These are phyloP conservation scores for Gloeopeniophorella convolvens DNA, from an alignment of 768 basidiomycete species.

Conservation along the genomic window DNA sequence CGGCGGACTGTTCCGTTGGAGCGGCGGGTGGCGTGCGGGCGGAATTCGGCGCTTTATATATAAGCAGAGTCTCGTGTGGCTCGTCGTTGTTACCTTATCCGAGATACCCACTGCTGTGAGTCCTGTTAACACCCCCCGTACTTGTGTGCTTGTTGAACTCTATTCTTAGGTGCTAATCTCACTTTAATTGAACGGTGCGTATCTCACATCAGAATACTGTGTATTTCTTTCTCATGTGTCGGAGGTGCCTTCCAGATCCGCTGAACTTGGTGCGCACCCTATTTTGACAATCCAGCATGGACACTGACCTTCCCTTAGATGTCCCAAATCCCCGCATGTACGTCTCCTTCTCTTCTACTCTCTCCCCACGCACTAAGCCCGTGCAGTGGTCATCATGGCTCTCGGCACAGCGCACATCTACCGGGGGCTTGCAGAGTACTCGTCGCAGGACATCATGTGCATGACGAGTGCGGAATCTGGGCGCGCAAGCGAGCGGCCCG, in stretches of 20 bases:
- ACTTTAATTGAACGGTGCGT: constrained; percentile 2
- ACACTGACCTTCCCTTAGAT: not conserved
- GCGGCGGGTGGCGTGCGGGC: not conserved
- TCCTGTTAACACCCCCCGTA: not conserved
- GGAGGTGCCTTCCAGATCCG: not conserved
- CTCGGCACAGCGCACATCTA: not conserved
- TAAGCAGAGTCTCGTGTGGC: not conserved
- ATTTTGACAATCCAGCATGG: not conserved
- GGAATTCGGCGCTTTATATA: not conserved
- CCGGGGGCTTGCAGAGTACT: not conserved
- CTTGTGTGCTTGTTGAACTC: not conserved
- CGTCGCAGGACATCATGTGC: not conserved
- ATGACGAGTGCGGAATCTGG: not conserved
- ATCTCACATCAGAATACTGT: not conserved
- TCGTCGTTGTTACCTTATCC: not conserved
- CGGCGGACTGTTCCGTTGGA: constrained; percentile 4
- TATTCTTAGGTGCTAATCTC: not conserved
- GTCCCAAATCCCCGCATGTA: not conserved
- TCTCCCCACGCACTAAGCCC: not conserved
- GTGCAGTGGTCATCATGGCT: constrained; percentile 2
- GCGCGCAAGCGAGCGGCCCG: not conserved
- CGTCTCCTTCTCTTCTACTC: not conserved
- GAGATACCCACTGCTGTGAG: not conserved
- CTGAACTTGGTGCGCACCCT: constrained; percentile 5
- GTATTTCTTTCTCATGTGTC: too few relatives aligned